phyloP scores from a whole-genome alignment of 2,329 filamentous ascomycete genomes.

The Cercospora sojina region DNA sequence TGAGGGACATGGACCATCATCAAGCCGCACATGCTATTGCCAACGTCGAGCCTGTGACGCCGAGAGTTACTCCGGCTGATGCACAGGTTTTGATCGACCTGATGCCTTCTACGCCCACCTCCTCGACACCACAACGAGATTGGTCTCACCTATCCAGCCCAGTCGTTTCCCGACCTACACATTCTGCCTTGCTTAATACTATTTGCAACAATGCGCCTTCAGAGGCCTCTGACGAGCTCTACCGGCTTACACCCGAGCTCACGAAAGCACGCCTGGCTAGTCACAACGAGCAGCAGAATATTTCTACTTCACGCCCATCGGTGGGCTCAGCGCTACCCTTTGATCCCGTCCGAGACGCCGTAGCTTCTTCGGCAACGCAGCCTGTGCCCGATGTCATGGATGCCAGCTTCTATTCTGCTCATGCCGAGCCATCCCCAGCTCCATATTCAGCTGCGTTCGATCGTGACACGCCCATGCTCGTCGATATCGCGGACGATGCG shows the following conservation, averaged over 20 bases:
- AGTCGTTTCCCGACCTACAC: conserved; percentile 15
- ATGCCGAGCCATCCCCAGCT: conserved; percentile 26
- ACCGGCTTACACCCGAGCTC: conserved; percentile 37
- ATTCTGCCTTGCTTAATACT: conserved; percentile 4
- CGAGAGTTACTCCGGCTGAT: conserved; percentile 13
- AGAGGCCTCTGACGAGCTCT: conserved; percentile 34
- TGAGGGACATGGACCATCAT: conserved; percentile 32
- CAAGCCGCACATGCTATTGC: conserved; percentile 29
- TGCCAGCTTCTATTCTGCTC: conserved; percentile 35
- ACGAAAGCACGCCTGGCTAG: conserved; percentile 36
- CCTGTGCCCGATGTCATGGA: conserved; percentile 26
- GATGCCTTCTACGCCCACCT: conserved; percentile 27
- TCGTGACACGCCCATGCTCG: conserved; percentile 21
- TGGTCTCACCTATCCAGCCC: conserved; percentile 28
- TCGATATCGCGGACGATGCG: conserved; percentile 27
- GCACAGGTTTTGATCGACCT: conserved; percentile 32
- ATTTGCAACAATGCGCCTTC: neutral
- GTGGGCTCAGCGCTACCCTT: conserved; percentile 23
- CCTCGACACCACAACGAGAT: conserved; percentile 13
- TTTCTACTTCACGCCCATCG: neutral
- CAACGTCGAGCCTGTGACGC: conserved; percentile 23
- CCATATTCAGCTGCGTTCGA: conserved; percentile 21
- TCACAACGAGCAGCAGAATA: conserved; percentile 23
- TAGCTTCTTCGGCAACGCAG: conserved; percentile 16
- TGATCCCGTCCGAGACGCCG: conserved; percentile 38